A percentile compares a stretch with the other conserved stretches of the same genome.
phyloP scores from a whole-genome alignment of 495 filamentous ascomycete genomes.

The Penicillium salamii region DNA sequence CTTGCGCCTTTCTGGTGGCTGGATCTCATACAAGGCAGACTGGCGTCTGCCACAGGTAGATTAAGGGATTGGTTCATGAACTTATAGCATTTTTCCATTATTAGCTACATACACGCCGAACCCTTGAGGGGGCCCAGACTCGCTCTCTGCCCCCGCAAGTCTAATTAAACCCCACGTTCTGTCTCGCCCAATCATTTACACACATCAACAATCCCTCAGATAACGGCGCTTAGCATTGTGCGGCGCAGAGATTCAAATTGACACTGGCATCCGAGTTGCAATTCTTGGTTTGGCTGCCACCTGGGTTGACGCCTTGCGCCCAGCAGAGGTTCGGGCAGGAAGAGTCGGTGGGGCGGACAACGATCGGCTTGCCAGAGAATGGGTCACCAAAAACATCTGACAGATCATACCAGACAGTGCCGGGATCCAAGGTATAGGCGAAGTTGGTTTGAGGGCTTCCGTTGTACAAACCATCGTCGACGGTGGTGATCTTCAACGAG shows the following conservation, averaged over 20 bases:
- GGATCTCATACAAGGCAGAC: background rate
- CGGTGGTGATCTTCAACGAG: constrained; percentile 52
- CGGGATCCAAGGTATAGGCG: constrained; percentile 51
- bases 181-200: background rate
- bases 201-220: background rate
- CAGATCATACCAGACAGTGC: constrained; percentile 54
- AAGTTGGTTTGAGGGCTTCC: constrained; percentile 52
- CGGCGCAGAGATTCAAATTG: constrained; percentile 31
- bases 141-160: background rate
- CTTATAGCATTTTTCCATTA: background rate
- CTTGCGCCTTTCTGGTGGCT: background rate
- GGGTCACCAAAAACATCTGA: constrained; percentile 54
- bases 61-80: background rate
- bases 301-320: constrained; percentile 45
- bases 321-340: constrained; percentile 49
- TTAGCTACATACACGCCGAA: background rate
- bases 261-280: constrained; percentile 37
- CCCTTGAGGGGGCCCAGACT: background rate
- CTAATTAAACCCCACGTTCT: background rate
- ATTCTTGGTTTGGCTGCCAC: constrained; percentile 50
- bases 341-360: constrained; percentile 34
- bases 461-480: constrained; percentile 50
- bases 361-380: constrained; percentile 47
- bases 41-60: background rate
- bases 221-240: constrained; percentile 18